Base-by-base conservation (phyloP, 2,329 filamentous ascomycete genomes). In the Aspergillus sp. region DNA sequence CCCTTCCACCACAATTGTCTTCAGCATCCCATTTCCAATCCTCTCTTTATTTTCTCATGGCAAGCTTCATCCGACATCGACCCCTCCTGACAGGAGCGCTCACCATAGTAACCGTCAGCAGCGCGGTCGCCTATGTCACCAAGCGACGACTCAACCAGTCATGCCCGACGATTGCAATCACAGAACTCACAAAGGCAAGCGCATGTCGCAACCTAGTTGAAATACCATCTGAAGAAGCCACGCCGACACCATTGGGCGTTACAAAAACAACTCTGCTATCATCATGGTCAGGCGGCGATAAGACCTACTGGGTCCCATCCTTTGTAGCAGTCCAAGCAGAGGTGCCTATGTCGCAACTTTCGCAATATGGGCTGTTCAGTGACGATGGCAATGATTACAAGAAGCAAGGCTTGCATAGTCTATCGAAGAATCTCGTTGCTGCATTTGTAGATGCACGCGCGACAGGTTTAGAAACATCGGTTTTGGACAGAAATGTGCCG, bases 221-320 rank as follows among this genome's bases (percentile, higher is more conserved):
- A 8, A 49, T 3, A 8, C 13, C 23, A 6, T 8, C 4, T 15
- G 44, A 49, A 8, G 7, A 13, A 15, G 5, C 3, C 11, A n/a
- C 44, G 13, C 44, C 6, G 5, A 30, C 13, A 15, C 47, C 47
- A 49, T 30, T 7, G 15, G 47, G 47, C 13, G 8, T 30, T 5
- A n/a, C 25, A n/a, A 5, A 13, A 13, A 19, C 47, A 17, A n/a
- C 47, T 3, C 47, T 49, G 3, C 39, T 60, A 10, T 44, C 58
- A 8, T 8, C 17, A 10, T 53, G 54, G 53, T 36, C 58, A 10
- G 38, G 21, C 21, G 25, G 19, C 6, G 5, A 42, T 5, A 41
- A 60, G 57, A 49, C 41, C 2, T 47, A 52, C 47, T 60, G 58
- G 53, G 38, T 60, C 19, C 19, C 58, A 15, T 57, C 54, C 11